These are phyloP conservation scores for Neonectria coccinea DNA, from an alignment of 2,329 filamentous ascomycete species.

Conservation along the genomic window DNA sequence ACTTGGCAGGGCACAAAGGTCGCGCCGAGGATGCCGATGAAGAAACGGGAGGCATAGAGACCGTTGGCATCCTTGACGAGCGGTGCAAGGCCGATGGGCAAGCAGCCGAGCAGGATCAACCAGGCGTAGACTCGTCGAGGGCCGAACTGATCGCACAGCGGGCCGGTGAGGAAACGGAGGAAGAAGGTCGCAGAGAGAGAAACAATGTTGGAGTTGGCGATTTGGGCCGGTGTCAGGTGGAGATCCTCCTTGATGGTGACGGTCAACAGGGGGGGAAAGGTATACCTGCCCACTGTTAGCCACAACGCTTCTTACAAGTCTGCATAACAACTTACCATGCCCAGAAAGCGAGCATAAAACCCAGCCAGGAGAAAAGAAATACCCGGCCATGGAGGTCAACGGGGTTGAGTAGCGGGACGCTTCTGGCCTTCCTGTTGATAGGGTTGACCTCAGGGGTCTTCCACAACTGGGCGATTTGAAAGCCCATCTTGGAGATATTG, in stretches of 20 bases:
- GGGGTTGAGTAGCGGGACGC: slow-evolving; percentile 82
- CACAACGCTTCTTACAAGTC: not conserved
- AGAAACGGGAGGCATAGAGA: slow-evolving; percentile 81
- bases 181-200: slow-evolving; percentile 78
- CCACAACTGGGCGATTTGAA: slow-evolving; percentile 48
- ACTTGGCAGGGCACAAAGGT: slow-evolving; percentile 90
- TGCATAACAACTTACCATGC: slow-evolving; percentile 68
- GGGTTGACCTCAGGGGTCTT: slow-evolving; percentile 79
- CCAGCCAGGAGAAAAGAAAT: slow-evolving; percentile 90
- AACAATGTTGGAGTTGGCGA: slow-evolving; percentile 92
- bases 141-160: slow-evolving; percentile 87
- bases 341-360: slow-evolving; percentile 89
- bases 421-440: slow-evolving; percentile 83
- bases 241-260: slow-evolving; percentile 86
- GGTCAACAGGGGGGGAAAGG: slow-evolving; percentile 84
- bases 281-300: slow-evolving; percentile 64
- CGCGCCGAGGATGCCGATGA: slow-evolving; percentile 82
- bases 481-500: slow-evolving; percentile 43
- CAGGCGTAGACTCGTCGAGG: slow-evolving; percentile 83
- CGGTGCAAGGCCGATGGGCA: slow-evolving; percentile 86
- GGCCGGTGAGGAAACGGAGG: slow-evolving; percentile 81
- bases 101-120: slow-evolving; percentile 80
- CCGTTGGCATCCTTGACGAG: slow-evolving; percentile 73
- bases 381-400: slow-evolving; percentile 85
- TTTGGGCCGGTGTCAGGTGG: slow-evolving; percentile 73